Evolutionary conservation across 2,329 filamentous ascomycete species (phyloP).

Genomic region (Pestalotiopsis fici): DNA sequence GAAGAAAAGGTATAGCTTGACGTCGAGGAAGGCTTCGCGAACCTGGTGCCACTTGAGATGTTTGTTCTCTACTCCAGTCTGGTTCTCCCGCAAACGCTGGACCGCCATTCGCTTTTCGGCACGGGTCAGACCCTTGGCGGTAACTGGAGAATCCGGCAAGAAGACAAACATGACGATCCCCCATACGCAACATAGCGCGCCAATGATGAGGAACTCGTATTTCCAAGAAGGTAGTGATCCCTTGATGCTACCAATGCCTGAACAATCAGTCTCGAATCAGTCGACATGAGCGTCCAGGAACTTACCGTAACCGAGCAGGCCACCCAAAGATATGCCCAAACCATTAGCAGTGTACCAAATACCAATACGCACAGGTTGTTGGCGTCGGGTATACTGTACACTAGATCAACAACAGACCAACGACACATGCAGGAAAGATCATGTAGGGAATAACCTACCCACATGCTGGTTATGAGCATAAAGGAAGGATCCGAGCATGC

Average conservation of each 20-base stretch:
- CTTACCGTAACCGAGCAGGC: slow-evolving; percentile 51
- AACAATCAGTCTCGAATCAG: not conserved
- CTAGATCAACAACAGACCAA: not conserved
- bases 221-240: slow-evolving; percentile 57
- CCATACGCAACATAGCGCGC: slow-evolving; percentile 10
- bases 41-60: slow-evolving; percentile 33
- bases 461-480: slow-evolving; percentile 62
- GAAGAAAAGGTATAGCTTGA: slow-evolving; percentile 55
- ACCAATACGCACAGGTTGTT: slow-evolving; percentile 57
- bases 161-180: slow-evolving; percentile 25
- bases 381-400: slow-evolving; percentile 48
- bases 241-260: slow-evolving; percentile 49
- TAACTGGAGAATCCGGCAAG: slow-evolving; percentile 51
- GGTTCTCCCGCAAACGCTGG: slow-evolving; percentile 45
- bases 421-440: not conserved
- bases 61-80: slow-evolving; percentile 53
- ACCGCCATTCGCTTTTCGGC: slow-evolving; percentile 46
- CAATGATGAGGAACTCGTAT: slow-evolving; percentile 58
- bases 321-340: slow-evolving; percentile 55
- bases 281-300: not conserved
- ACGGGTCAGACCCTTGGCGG: slow-evolving; percentile 43
- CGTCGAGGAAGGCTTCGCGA: slow-evolving; percentile 47
- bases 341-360: slow-evolving; percentile 58
- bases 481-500: slow-evolving; percentile 56
- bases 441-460: slow-evolving; percentile 27